Conservation (phyloP, 2,329 filamentous ascomycete genomes). For the Talaromyces piceae region DNA sequence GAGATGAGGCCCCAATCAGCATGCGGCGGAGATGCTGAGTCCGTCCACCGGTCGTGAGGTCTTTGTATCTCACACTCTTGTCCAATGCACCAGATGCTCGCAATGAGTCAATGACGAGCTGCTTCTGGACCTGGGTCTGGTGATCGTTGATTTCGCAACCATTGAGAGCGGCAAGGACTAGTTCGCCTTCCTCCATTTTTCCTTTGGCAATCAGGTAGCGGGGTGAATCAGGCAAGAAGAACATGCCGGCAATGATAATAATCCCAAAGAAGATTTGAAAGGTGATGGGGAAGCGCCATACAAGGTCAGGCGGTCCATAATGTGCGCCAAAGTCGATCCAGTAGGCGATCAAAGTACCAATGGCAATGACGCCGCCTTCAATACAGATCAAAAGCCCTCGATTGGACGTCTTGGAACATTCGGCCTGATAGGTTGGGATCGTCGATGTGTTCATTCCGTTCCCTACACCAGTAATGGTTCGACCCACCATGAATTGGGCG, state of each 20-base stretch:
- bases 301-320: slow-evolving; percentile 19
- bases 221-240: slow-evolving; percentile 29
- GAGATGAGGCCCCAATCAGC: slow-evolving; percentile 18
- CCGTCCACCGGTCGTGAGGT: slow-evolving; percentile 17
- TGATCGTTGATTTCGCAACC: slow-evolving; percentile 41
- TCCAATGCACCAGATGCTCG: slow-evolving; percentile 50
- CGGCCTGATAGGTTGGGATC: slow-evolving; percentile 47
- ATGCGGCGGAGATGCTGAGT: slow-evolving; percentile 20
- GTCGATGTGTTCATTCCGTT: slow-evolving; percentile 52
- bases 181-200: slow-evolving; percentile 38
- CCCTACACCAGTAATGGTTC: slow-evolving; percentile 46
- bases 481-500: slow-evolving; percentile 47
- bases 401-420: slow-evolving; percentile 43
- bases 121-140: slow-evolving; percentile 50
- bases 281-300: slow-evolving; percentile 43
- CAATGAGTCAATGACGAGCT: slow-evolving; percentile 64
- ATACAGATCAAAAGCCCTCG: slow-evolving; percentile 51
- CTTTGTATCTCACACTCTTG: slow-evolving; percentile 46
- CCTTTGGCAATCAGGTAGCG: slow-evolving; percentile 40
- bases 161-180: slow-evolving; percentile 42
- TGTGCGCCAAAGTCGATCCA: slow-evolving; percentile 21
- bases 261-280: slow-evolving; percentile 42
- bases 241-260: slow-evolving; percentile 31
- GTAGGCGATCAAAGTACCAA: slow-evolving; percentile 23
- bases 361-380: slow-evolving; percentile 37